A percentile compares a stretch with the other conserved stretches of the same genome.
phyloP scores from a whole-genome alignment of 208 protist genomes.

The Leishmania turanica region DNA sequence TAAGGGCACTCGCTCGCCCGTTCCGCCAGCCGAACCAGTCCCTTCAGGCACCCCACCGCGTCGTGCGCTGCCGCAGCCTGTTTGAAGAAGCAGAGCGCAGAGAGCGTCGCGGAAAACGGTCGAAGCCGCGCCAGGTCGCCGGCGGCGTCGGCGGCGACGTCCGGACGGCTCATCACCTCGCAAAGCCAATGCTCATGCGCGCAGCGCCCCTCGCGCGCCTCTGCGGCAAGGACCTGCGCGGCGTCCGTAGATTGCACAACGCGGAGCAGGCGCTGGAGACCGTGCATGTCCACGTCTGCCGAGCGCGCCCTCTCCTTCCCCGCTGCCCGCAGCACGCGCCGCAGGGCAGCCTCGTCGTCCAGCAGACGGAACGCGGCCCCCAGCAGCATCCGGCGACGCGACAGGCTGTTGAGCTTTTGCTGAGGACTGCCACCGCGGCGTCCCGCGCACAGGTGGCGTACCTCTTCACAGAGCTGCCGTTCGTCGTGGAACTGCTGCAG shows the following conservation, averaged over 20 bases:
- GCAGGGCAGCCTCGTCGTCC: slow-evolving; percentile 44
- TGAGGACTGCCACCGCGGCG: neutral
- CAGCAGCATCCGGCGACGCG: slow-evolving; percentile 39
- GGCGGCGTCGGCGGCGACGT: neutral
- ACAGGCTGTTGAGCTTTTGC: slow-evolving; percentile 6
- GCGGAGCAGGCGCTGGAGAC: slow-evolving; percentile 63
- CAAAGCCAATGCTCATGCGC: slow-evolving; percentile 64
- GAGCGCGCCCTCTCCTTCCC: slow-evolving; percentile 35
- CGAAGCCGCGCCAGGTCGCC: slow-evolving; percentile 11
- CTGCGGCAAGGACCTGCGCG: slow-evolving; percentile 4
- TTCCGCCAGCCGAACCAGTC: slow-evolving; percentile 20
- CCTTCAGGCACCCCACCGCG: slow-evolving; percentile 11
- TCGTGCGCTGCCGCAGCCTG: neutral
- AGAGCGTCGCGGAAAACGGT: slow-evolving; percentile 23
- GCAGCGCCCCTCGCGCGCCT: slow-evolving; percentile 35
- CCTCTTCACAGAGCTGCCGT: slow-evolving; percentile 26
- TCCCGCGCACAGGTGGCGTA: neutral
- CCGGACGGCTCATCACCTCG: slow-evolving; percentile 1
- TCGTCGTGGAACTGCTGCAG: slow-evolving; percentile 12
- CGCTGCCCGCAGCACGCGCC: slow-evolving; percentile 37
- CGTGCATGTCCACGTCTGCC: slow-evolving; percentile 69
- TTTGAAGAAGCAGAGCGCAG: neutral
- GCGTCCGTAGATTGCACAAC: slow-evolving; percentile 43
- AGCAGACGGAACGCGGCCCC: slow-evolving; percentile 64
- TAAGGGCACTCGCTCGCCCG: slow-evolving; percentile 12